Conservation (phyloP, 116 monocot genomes). For the Phalaenopsis hybrid region DNA sequence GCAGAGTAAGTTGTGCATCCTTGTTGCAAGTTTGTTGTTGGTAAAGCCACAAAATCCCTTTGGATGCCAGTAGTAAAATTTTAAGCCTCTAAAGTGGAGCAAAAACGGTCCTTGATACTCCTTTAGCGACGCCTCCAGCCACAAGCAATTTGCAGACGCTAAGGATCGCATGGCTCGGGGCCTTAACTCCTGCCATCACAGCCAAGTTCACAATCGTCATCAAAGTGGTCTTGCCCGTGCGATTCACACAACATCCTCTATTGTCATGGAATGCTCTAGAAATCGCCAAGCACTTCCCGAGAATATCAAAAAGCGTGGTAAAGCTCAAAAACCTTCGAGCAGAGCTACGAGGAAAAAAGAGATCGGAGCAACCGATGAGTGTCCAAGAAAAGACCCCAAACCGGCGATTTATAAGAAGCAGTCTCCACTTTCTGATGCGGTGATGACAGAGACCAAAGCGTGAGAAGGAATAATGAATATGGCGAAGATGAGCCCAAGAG, state of each 20-base stretch:
- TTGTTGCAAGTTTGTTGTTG: constrained; percentile 67
- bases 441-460: not conserved
- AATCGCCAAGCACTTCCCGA: not conserved
- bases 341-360: not conserved
- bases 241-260: constrained; percentile 83
- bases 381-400: not conserved
- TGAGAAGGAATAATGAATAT: not conserved
- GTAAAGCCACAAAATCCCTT: constrained; percentile 86
- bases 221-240: constrained; percentile 84
- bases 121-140: constrained; percentile 95
- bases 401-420: not conserved
- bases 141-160: constrained; percentile 87
- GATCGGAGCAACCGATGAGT: not conserved
- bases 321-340: not conserved
- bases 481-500: not conserved
- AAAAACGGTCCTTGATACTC: constrained; percentile 42
- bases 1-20: constrained; percentile 78
- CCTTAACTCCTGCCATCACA: constrained; percentile 84
- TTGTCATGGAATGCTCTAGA: constrained; percentile 50
- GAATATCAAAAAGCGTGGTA: not conserved
- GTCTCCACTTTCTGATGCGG: not conserved
- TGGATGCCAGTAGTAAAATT: constrained; percentile 11
- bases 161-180: constrained; percentile 62
- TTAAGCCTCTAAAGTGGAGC: no score
- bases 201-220: constrained; percentile 89